Conservation (phyloP, 2,329 filamentous ascomycete genomes). For the Neopestalotiopsis clavispora region DNA sequence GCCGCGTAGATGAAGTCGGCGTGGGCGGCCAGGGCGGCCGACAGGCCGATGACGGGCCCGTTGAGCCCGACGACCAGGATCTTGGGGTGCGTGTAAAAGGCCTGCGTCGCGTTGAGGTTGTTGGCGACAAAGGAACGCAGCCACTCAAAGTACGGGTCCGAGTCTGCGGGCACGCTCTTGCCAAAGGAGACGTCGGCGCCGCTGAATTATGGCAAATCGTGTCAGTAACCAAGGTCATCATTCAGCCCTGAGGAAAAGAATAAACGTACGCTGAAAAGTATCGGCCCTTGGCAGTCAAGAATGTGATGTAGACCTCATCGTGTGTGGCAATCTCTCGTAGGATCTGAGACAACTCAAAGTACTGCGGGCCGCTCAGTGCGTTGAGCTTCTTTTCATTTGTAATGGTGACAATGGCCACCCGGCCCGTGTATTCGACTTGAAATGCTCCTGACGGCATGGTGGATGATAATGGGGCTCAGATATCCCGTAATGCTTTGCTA, state of each 20-base stretch:
- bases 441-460: conserved; percentile 35
- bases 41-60: conserved; percentile 87
- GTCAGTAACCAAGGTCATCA: neutral
- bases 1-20: conserved; percentile 92
- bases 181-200: conserved; percentile 77
- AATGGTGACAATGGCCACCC: conserved; percentile 84
- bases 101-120: conserved; percentile 88
- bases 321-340: conserved; percentile 79
- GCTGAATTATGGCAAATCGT: conserved; percentile 45
- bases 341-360: conserved; percentile 76
- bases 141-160: conserved; percentile 55
- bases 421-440: conserved; percentile 66
- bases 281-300: conserved; percentile 82
- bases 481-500: too few species aligned
- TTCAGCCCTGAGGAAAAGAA: neutral
- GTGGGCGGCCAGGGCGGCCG: conserved; percentile 80
- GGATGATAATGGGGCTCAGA: neutral
- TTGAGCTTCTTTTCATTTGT: conserved; percentile 88
- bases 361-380: conserved; percentile 72
- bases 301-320: conserved; percentile 82
- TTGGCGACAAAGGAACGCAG: conserved; percentile 77
- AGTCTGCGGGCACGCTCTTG: conserved; percentile 15
- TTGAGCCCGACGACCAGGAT: conserved; percentile 91
- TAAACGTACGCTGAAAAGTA: conserved; percentile 82
- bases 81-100: conserved; percentile 93